phyloP scores from a whole-genome alignment of 768 basidiomycete genomes.

The Boletus rufocinnamomeus region DNA sequence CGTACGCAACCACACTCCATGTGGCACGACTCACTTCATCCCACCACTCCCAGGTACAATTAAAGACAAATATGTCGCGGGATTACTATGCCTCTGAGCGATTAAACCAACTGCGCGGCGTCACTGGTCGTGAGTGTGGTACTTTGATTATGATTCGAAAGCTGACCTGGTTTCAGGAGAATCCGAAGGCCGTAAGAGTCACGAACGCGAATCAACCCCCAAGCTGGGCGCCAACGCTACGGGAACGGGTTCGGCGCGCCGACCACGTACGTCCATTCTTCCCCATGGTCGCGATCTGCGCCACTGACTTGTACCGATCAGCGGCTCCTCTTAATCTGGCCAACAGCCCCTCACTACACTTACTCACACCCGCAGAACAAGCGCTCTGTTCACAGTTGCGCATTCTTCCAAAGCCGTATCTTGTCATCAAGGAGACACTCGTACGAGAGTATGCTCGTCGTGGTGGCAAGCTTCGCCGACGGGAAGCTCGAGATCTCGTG shows the following conservation, averaged over 20 bases:
- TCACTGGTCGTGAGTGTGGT: conserved; percentile 49
- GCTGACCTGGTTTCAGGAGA: conserved; percentile 33
- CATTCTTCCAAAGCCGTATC: conserved; percentile 92
- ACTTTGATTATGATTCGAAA: conserved; percentile 22
- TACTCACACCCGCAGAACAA: conserved; percentile 88
- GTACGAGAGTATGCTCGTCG: conserved; percentile 91
- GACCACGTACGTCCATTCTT: conserved; percentile 39
- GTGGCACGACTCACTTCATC: neutral
- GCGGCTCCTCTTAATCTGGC: conserved; percentile 83
- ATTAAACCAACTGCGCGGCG: conserved; percentile 47
- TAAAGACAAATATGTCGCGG: conserved; percentile 57
- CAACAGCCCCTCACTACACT: conserved; percentile 85
- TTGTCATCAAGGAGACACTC: conserved; percentile 93
- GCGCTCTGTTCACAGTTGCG: conserved; percentile 84
- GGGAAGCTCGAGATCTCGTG: conserved; percentile 87
- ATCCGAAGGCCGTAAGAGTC: conserved; percentile 54
- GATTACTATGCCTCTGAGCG: conserved; percentile 60
- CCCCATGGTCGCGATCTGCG: neutral
- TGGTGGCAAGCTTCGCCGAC: conserved; percentile 81
- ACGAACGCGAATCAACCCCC: conserved; percentile 64
- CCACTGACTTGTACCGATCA: conserved; percentile 17
- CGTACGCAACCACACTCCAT: conserved; percentile 22
- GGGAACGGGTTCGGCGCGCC: conserved; percentile 41
- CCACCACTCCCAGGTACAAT: conserved; percentile 49
- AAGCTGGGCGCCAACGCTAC: conserved; percentile 41